Percentiles rank a stretch among this genome's conserved stretches.
These are phyloP conservation scores for Phaeolepiota aurea DNA, from an alignment of 768 basidiomycete species.

Conservation along the genomic window DNA sequence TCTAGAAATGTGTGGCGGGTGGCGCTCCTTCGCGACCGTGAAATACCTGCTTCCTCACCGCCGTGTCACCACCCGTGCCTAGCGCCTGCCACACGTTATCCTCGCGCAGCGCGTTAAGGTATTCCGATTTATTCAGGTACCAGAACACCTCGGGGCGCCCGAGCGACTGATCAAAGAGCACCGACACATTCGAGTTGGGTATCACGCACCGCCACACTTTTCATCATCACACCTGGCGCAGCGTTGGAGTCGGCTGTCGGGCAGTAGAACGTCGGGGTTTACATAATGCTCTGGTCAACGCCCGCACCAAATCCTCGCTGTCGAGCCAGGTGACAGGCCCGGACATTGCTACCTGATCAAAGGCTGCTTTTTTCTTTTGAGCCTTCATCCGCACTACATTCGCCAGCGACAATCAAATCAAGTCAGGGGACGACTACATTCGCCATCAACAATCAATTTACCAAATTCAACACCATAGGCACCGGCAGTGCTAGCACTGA, in stretches of 20 bases:
- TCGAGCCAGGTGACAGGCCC: constrained; percentile 8
- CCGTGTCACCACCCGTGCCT: constrained; percentile 6
- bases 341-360: too few species aligned
- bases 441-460: too few species aligned
- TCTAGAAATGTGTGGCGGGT: constrained; percentile 7
- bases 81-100: constrained; percentile 7
- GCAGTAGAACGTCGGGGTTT: not conserved
- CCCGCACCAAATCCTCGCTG: constrained; percentile 5
- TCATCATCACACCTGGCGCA: not conserved
- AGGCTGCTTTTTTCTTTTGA: too few species aligned
- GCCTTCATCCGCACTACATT: not conserved
- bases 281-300: not conserved
- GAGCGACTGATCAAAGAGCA: not conserved
- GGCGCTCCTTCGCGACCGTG: constrained; percentile 7
- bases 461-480: too few species aligned
- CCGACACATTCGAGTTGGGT: constrained; percentile 2
- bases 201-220: constrained; percentile 5
- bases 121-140: constrained; percentile 4
- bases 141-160: constrained; percentile 6
- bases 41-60: constrained; percentile 9
- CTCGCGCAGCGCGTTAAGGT: constrained; percentile 1
- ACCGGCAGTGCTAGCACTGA: too few species aligned
- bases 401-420: not conserved
- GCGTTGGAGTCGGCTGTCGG: not conserved
- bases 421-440: constrained; percentile 1